These are phyloP conservation scores for Ulota crispa DNA, from an alignment of 225 moss, liverwort and hornwort species.

Conservation along the genomic window DNA sequence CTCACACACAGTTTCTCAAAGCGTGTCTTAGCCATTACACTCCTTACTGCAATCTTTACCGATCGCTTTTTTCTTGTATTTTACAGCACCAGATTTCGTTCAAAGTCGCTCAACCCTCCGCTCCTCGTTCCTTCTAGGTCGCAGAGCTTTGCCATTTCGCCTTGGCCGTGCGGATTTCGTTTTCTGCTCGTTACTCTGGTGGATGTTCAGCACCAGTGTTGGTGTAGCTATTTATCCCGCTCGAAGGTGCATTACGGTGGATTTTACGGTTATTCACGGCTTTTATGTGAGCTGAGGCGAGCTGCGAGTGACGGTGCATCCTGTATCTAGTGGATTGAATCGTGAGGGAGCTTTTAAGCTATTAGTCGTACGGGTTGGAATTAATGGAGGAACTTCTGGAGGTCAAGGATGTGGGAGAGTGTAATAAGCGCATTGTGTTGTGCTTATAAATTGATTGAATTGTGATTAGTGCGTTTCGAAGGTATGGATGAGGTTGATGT, in stretches of 20 bases:
- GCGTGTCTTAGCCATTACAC: not conserved
- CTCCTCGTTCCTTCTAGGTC: slow-evolving; percentile 9
- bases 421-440: not conserved
- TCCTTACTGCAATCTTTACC: not conserved
- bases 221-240: not conserved
- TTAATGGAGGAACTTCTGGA: not conserved
- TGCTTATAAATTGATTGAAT: slow-evolving; percentile 8
- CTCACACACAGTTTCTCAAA: not conserved
- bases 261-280: not conserved
- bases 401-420: slow-evolving; percentile 1
- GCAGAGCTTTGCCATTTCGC: not conserved
- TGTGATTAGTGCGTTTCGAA: not conserved
- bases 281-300: not conserved
- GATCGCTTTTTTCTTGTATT: not conserved
- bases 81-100: not conserved
- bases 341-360: not conserved
- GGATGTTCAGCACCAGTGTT: not conserved
- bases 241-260: not conserved
- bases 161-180: not conserved
- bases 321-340: not conserved
- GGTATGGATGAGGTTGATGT: slow-evolving; percentile 24
- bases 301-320: slow-evolving; percentile 2
- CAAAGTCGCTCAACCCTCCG: not conserved
- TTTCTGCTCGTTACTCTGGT: not conserved
- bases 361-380: not conserved